Percentiles rank a stretch among this genome's conserved stretches.
Evolutionary conservation across 345 rosid genomes (phyloP).

Genomic region (Brassica cretica): DNA sequence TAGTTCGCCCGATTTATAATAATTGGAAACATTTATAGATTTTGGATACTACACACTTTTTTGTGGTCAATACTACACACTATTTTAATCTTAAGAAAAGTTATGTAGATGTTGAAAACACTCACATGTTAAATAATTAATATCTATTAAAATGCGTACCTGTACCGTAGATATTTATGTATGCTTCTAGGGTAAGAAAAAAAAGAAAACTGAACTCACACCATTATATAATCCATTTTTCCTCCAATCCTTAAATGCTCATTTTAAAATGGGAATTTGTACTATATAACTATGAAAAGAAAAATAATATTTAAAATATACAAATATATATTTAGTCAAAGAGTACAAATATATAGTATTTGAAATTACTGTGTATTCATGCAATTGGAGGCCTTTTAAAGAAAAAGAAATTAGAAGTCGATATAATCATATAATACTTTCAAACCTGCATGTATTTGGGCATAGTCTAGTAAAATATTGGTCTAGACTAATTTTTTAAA

Average conservation of each 20-base stretch:
- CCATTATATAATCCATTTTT: not conserved
- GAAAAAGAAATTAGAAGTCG: not conserved
- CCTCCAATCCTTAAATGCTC: not conserved
- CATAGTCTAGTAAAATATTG: not conserved
- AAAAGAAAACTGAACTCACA: not conserved
- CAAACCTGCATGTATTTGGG: not conserved
- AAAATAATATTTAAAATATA: no score
- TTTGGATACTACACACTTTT: not conserved
- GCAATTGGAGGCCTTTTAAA: not conserved
- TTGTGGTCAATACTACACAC: not conserved
- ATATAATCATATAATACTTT: not conserved
- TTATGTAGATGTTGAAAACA: not conserved
- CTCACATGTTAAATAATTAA: not conserved
- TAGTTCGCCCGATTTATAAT: constrained; percentile 23
- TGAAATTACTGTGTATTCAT: not conserved
- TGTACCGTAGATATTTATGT: constrained; percentile 3
- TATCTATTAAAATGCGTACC: not conserved
- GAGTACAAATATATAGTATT: not conserved
- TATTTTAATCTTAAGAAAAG: not conserved
- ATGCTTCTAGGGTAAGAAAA: constrained; percentile 15
- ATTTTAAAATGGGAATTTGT: no score
- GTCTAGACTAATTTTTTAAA: not conserved
- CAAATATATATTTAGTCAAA: no score
- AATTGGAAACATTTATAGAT: not conserved
- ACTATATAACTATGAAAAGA: no score